phyloP scores from a whole-genome alignment of 495 filamentous ascomycete species.

The Daldinia loculata region DNA sequence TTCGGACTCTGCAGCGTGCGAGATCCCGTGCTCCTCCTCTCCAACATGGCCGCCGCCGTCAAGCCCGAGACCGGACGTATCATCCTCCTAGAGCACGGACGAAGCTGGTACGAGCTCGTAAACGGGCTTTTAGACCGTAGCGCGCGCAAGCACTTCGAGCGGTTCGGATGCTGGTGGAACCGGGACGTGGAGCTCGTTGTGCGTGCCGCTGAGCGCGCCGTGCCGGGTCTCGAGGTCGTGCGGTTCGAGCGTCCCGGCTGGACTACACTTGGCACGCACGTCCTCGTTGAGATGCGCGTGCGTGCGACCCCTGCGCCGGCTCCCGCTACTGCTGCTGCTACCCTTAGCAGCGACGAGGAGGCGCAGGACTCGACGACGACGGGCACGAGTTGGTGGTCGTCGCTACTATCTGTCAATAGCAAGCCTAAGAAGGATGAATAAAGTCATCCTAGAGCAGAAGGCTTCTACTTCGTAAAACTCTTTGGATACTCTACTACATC shows the following conservation, averaged over 20 bases:
- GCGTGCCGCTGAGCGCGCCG: conserved; percentile 52
- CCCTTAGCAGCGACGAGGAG: not conserved
- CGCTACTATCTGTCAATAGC: conserved; percentile 23
- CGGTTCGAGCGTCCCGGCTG: conserved; percentile 69
- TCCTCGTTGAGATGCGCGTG: conserved; percentile 56
- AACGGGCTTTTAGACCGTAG: conserved; percentile 80
- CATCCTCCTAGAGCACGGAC: conserved; percentile 90
- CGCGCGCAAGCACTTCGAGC: conserved; percentile 79
- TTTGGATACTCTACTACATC: not conserved
- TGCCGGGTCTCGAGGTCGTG: conserved; percentile 84
- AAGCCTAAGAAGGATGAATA: conserved; percentile 29
- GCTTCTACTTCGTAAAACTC: not conserved
- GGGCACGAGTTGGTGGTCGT: conserved; percentile 23
- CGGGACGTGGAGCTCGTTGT: conserved; percentile 86
- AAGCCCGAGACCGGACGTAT: conserved; percentile 72
- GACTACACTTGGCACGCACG: conserved; percentile 74
- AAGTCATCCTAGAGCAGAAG: not conserved
- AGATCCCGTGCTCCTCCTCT: conserved; percentile 74
- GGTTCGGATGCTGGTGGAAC: conserved; percentile 98
- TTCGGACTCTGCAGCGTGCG: conserved; percentile 91
- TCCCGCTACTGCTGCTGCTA: not conserved
- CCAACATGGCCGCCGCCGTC: conserved; percentile 61
- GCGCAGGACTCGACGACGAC: conserved; percentile 13
- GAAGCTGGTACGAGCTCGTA: conserved; percentile 77
- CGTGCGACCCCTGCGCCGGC: conserved; percentile 2